Evolutionary conservation across 2,329 filamentous ascomycete genomes (phyloP).

Genomic region (Colletotrichum shisoi): DNA sequence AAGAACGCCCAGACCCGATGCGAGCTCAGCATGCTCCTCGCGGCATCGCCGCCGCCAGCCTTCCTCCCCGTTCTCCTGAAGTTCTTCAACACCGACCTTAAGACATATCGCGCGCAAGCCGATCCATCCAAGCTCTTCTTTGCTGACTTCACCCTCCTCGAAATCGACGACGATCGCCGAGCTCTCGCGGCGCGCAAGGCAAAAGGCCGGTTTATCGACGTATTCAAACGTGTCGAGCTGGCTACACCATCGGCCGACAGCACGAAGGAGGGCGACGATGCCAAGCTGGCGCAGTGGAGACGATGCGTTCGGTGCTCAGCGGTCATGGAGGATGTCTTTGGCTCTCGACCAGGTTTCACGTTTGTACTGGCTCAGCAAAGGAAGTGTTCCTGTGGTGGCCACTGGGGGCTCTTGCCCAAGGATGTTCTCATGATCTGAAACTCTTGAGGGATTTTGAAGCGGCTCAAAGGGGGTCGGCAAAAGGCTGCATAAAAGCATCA

Average conservation of each 20-base stretch:
- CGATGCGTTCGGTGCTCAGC: constrained; percentile 68
- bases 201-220: constrained; percentile 56
- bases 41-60: constrained; percentile 54
- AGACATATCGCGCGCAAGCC: constrained; percentile 64
- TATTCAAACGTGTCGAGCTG: constrained; percentile 68
- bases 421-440: constrained; percentile 37
- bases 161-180: constrained; percentile 65
- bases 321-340: constrained; percentile 69
- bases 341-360: constrained; percentile 58
- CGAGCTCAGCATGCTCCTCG: constrained; percentile 63
- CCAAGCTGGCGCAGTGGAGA: constrained; percentile 50
- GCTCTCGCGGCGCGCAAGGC: constrained; percentile 54
- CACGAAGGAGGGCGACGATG: constrained; percentile 53
- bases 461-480: neutral
- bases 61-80: constrained; percentile 69
- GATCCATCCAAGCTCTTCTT: constrained; percentile 76
- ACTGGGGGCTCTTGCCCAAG: constrained; percentile 57
- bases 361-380: constrained; percentile 65
- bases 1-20: constrained; percentile 58
- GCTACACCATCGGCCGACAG: constrained; percentile 11
- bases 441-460: neutral
- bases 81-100: constrained; percentile 68
- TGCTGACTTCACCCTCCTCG: constrained; percentile 74
- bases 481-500: neutral
- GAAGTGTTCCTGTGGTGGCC: constrained; percentile 63